Percentiles rank a stretch among this genome's conserved stretches.
These are phyloP conservation scores for Ogataea neopini DNA, from an alignment of 805 yeast species.

Conservation along the genomic window DNA sequence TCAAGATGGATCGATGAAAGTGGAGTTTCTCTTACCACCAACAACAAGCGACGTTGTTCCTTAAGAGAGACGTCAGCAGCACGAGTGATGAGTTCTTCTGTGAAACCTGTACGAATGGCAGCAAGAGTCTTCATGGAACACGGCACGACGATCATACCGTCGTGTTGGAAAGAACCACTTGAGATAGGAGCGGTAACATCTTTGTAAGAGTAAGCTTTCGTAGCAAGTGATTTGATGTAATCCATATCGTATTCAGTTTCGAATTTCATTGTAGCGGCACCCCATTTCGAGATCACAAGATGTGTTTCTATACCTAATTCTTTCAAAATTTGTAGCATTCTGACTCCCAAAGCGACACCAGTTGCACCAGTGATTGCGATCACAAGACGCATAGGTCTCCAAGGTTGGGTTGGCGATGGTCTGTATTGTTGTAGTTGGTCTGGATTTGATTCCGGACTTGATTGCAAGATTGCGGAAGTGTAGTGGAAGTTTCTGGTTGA, in stretches of 20 bases:
- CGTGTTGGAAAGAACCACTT: constrained; percentile 32
- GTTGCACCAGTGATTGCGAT: constrained; percentile 35
- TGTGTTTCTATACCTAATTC: constrained; percentile 28
- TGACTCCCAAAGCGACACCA: constrained; percentile 28
- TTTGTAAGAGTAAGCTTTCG: constrained; percentile 21
- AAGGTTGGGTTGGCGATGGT: not conserved
- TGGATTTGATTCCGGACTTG: no score
- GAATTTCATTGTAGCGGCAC: constrained; percentile 32
- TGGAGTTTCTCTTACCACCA: constrained; percentile 33
- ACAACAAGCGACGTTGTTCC: constrained; percentile 26
- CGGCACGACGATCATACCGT: constrained; percentile 35
- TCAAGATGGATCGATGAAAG: constrained; percentile 32
- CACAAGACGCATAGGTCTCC: constrained; percentile 26
- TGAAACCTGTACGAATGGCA: constrained; percentile 31
- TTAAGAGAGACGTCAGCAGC: constrained; percentile 35
- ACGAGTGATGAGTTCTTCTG: constrained; percentile 31
- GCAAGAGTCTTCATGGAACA: constrained; percentile 34
- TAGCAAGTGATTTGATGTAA: constrained; percentile 22
- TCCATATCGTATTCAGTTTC: constrained; percentile 27
- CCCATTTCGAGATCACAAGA: constrained; percentile 34
- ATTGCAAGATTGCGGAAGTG: no score
- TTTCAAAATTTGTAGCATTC: constrained; percentile 24
- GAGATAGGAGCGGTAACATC: constrained; percentile 34
- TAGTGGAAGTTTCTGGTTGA: not conserved
- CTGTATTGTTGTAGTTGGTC: not conserved